These are phyloP conservation scores for Persicaria maculosa DNA, from an alignment of 148 eudicot species.

Conservation along the genomic window DNA sequence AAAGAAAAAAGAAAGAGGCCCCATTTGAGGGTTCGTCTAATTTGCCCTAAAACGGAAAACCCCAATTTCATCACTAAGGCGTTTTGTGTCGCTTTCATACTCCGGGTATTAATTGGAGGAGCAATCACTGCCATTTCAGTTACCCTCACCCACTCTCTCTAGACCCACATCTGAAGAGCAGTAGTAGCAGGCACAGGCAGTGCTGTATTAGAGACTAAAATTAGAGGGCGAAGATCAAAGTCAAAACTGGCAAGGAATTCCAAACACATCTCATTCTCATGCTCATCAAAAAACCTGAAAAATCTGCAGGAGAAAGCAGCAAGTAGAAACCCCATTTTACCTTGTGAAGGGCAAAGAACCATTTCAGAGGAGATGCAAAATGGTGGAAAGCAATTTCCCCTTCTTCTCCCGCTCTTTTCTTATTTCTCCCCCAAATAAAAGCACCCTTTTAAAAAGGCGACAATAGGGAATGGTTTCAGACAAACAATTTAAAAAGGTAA, in stretches of 20 bases:
- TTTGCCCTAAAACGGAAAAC: neutral
- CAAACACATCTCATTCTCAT: neutral
- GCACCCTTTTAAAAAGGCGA: too few species aligned
- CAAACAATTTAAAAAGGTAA: neutral
- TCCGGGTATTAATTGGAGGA: neutral
- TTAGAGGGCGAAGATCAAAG: neutral
- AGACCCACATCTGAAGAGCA: neutral
- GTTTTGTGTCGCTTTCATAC: constrained; percentile 1
- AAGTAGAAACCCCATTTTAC: neutral
- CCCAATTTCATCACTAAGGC: neutral
- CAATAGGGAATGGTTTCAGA: too few species aligned
- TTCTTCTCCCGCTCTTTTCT: neutral
- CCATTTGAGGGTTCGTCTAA: neutral
- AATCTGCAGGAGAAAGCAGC: neutral
- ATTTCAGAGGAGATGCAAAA: neutral
- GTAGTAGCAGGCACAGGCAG: too few species aligned
- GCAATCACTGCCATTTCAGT: neutral
- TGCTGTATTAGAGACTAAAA: neutral
- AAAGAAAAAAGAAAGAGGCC: neutral
- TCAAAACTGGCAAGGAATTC: constrained; percentile 1
- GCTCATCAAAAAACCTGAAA: too few species aligned
- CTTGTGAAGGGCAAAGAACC: neutral
- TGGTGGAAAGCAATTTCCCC: neutral
- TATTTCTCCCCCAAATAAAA: too few species aligned
- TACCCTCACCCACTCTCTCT: neutral